Conservation (phyloP, 2,329 filamentous ascomycete genomes). For the Mycocentrospora acerina region DNA sequence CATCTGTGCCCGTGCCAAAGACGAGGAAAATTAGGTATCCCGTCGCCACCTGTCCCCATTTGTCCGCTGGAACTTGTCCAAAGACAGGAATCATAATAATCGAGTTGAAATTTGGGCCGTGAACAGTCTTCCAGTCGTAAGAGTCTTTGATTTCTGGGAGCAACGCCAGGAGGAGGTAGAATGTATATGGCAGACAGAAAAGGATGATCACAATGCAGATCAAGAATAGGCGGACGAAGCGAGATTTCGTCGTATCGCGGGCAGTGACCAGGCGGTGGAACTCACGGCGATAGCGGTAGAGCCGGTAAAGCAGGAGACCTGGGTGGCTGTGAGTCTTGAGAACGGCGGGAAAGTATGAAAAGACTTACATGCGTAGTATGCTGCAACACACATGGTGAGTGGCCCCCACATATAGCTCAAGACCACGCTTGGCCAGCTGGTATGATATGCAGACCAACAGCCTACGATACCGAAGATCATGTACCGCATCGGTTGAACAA, state of each 20-base stretch:
- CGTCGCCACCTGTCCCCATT: conserved; percentile 58
- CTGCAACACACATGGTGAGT: conserved; percentile 55
- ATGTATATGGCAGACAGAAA: conserved; percentile 53
- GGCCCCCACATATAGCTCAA: conserved; percentile 59
- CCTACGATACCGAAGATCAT: conserved; percentile 60
- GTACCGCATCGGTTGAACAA: conserved; percentile 63
- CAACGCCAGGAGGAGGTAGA: conserved; percentile 49
- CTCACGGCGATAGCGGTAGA: conserved; percentile 60
- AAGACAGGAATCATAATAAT: conserved; percentile 52
- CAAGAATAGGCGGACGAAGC: conserved; percentile 63
- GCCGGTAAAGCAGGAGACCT: conserved; percentile 63
- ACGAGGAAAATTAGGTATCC: conserved; percentile 62
- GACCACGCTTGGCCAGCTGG: conserved; percentile 59
- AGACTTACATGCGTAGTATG: conserved; percentile 60
- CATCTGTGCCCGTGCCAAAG: conserved; percentile 66
- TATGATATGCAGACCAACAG: conserved; percentile 56
- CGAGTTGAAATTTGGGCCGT: conserved; percentile 53
- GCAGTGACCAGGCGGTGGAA: conserved; percentile 59
- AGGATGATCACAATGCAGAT: conserved; percentile 55
- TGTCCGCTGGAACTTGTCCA: conserved; percentile 53
- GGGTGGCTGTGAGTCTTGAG: conserved; percentile 9
- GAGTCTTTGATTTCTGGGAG: conserved; percentile 32
- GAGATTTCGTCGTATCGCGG: conserved; percentile 57
- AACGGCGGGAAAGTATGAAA: background rate
- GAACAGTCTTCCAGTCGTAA: conserved; percentile 57